Base-by-base conservation (phyloP, 169 alveolate genomes). In the Perkinsus olseni region DNA sequence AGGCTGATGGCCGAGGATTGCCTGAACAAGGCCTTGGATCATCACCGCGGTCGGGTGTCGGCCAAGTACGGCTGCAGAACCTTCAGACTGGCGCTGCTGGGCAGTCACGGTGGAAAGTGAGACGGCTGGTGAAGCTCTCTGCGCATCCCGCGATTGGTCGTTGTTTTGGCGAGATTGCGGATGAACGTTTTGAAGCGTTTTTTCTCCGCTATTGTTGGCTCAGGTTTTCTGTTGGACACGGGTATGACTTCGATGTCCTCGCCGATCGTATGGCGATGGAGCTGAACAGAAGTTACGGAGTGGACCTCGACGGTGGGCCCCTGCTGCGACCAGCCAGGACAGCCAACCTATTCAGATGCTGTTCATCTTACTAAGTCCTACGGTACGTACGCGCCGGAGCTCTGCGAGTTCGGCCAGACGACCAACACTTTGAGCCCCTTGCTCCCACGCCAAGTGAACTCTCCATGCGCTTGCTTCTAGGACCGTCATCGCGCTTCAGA, bases 1-100 rank as follows among this genome's bases (percentile, higher is more conserved):
- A 96, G 99, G 94, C 94, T 94, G 45, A 98, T 98, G 99, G 99
- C 99, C 8, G 98, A 97, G 96, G 97, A 96, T 39, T 96, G 97
- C 17, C 94, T 96, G 0, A 97, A 96, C 93, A 94, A 94, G 50
- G 91, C 94, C 91, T 34, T 96, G 92, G 74, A 93, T 92, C 94
- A 94, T 34, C 94, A 93, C 91, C 74, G 90, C 51, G 95, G 94
- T 40, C 91, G 90, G 37, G 62, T 95, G 31, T 92, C 95, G 93
- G 95, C 92, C 11, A 96, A 95, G 95, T 92, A 93, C 91, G 82
- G 82, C 28, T 62, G 82, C 31, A 62, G 82, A 24, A 62, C 82
- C 28, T 62, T 62, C 31, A 62, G 82, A 24, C 31, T 62, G 28
- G 82, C 82, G 31, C 82, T 62, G 13, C 82, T 62, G 82, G 82